Percentiles rank a stretch among this genome's conserved stretches.
Conservation (phyloP, 2,329 filamentous ascomycete species). For the Sporothrix dimorphospora region DNA sequence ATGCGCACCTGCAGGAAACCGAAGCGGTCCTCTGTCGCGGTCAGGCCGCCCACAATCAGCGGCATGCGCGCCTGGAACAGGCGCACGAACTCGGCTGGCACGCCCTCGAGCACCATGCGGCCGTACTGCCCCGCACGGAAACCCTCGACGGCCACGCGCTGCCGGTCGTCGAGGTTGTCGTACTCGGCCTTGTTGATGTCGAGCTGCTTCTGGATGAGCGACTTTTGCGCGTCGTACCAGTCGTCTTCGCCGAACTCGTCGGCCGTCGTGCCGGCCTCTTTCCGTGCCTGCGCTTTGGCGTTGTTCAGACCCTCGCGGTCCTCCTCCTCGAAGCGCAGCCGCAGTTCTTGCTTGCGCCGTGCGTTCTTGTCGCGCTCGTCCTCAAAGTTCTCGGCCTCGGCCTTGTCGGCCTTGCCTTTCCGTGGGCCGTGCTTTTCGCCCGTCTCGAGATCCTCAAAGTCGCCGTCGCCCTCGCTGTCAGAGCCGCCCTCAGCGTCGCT, state of each 20-base stretch:
- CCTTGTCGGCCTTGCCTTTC: constrained; percentile 63
- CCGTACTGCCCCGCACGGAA: constrained; percentile 92
- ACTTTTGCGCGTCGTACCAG: constrained; percentile 98
- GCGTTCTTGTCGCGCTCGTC: constrained; percentile 91
- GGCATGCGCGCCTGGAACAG: constrained; percentile 82
- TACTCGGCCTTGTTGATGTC: constrained; percentile 97
- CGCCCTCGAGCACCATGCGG: constrained; percentile 83
- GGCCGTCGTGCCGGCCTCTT: constrained; percentile 61
- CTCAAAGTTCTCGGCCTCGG: constrained; percentile 66
- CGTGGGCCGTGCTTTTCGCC: constrained; percentile 61
- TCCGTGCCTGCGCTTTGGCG: constrained; percentile 77
- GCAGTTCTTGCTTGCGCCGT: constrained; percentile 89
- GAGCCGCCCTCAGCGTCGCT: constrained; percentile 58
- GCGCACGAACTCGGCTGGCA: constrained; percentile 86
- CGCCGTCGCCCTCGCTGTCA: constrained; percentile 74
- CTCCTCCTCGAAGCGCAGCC: constrained; percentile 93
- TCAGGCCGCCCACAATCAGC: constrained; percentile 87
- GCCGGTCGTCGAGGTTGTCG: constrained; percentile 80
- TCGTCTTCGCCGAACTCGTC: constrained; percentile 95
- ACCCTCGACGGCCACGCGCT: constrained; percentile 83
- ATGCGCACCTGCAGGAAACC: constrained; percentile 95
- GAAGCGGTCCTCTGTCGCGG: constrained; percentile 91
- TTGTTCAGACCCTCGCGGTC: constrained; percentile 95
- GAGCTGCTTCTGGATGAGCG: constrained; percentile 89
- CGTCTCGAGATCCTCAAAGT: constrained; percentile 83